Conservation (phyloP, 2,329 filamentous ascomycete species). For the Hortaea werneckii region DNA sequence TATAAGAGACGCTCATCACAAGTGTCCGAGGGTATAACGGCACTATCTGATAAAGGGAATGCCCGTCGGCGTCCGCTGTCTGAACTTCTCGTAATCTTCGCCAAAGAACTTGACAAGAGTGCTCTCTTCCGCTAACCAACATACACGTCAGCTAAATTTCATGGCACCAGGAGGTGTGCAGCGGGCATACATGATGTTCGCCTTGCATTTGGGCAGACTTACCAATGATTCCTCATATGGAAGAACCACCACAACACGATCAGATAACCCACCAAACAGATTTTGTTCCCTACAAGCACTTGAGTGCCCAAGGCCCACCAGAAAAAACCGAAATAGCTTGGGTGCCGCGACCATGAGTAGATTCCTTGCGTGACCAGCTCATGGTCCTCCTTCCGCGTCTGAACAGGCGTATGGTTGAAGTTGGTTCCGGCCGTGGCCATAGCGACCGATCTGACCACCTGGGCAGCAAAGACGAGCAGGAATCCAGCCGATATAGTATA, state of each 20-base stretch:
- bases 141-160: slow-evolving; percentile 2
- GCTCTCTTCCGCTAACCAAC: slow-evolving; percentile 58
- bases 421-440: slow-evolving; percentile 84
- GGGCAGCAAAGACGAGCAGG: slow-evolving; percentile 46
- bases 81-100: slow-evolving; percentile 67
- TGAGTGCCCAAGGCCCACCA: slow-evolving; percentile 98
- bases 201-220: slow-evolving; percentile 23
- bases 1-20: no score
- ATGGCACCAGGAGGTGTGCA: neutral
- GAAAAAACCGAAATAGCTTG: slow-evolving; percentile 95
- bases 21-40: no score
- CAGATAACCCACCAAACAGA: slow-evolving; percentile 67
- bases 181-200: neutral
- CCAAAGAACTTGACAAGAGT: slow-evolving; percentile 75
- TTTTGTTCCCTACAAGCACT: slow-evolving; percentile 70
- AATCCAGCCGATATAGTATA: slow-evolving; percentile 43
- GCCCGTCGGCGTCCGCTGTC: slow-evolving; percentile 58
- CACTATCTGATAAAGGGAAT: slow-evolving; percentile 61
- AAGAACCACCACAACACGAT: slow-evolving; percentile 83
- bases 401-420: slow-evolving; percentile 81
- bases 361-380: slow-evolving; percentile 73
- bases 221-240: slow-evolving; percentile 58
- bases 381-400: slow-evolving; percentile 57
- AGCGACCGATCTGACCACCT: slow-evolving; percentile 65
- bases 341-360: slow-evolving; percentile 69